A percentile compares a stretch with the other conserved stretches of the same genome.
Conservation (phyloP, 208 protist genomes). For the Trypanosoma melophagium region DNA sequence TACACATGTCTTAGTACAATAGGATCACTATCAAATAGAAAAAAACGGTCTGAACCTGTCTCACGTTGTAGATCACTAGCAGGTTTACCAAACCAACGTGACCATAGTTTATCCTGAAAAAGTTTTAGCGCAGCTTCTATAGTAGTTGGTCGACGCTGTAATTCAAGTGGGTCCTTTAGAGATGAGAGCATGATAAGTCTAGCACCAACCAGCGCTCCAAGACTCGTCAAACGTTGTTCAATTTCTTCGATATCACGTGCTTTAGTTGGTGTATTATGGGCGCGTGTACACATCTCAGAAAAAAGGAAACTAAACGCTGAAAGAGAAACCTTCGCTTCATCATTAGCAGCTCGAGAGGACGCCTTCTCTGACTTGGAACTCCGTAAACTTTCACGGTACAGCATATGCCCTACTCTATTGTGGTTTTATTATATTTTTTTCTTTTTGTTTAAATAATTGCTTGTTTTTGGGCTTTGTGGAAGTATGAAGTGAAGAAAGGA, state of each 20-base stretch:
- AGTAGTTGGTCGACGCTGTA: conserved; percentile 59
- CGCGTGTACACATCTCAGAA: conserved; percentile 77
- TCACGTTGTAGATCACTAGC: conserved; percentile 82
- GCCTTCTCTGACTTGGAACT: conserved; percentile 27
- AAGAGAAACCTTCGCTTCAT: conserved; percentile 64
- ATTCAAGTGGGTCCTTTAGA: conserved; percentile 48
- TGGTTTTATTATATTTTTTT: background rate
- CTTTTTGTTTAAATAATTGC: background rate
- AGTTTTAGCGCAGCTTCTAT: conserved; percentile 64
- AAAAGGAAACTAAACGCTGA: conserved; percentile 86
- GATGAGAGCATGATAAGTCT: conserved; percentile 70
- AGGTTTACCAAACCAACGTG: conserved; percentile 74
- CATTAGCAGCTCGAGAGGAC: conserved; percentile 16
- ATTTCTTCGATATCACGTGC: conserved; percentile 77
- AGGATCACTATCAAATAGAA: conserved; percentile 78
- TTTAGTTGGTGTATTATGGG: conserved; percentile 73
- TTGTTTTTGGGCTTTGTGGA: background rate
- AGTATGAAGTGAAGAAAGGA: no score
- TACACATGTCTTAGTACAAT: conserved; percentile 67
- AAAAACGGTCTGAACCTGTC: conserved; percentile 78
- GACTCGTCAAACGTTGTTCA: conserved; percentile 65
- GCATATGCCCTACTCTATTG: conserved; percentile 1
- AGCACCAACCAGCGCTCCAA: conserved; percentile 68
- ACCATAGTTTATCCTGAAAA: conserved; percentile 75
- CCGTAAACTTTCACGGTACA: conserved; percentile 30